These are phyloP conservation scores for Globisporangium middletonii DNA, from an alignment of 352 stramenopile species.

Conservation along the genomic window DNA sequence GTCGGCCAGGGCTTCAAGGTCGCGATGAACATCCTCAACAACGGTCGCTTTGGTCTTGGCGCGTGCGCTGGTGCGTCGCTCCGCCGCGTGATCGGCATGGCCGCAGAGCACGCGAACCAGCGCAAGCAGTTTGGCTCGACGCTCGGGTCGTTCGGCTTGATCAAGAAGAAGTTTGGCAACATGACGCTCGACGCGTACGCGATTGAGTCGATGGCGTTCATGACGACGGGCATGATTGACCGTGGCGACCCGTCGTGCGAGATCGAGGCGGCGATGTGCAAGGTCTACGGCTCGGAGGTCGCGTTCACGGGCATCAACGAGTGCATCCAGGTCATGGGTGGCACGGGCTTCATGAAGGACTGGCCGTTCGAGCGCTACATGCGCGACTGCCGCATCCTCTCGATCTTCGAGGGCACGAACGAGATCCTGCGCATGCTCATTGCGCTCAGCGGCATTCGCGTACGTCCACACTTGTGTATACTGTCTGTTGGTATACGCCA, in stretches of 20 bases:
- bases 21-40: conserved; percentile 92
- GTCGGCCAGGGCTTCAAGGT: conserved; percentile 91
- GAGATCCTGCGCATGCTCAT: conserved; percentile 92
- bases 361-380: conserved; percentile 90
- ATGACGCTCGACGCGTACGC: conserved; percentile 80
- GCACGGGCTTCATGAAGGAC: conserved; percentile 90
- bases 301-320: conserved; percentile 85
- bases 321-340: conserved; percentile 86
- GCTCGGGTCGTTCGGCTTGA: conserved; percentile 72
- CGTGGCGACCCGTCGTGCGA: conserved; percentile 79
- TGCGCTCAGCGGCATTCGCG: conserved; percentile 73
- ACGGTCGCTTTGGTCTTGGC: conserved; percentile 88
- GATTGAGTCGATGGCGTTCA: conserved; percentile 87
- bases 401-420: conserved; percentile 91
- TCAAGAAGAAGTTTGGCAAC: conserved; percentile 86
- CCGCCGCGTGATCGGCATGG: conserved; percentile 56
- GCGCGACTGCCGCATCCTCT: conserved; percentile 88
- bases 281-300: conserved; percentile 84
- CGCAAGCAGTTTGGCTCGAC: conserved; percentile 79
- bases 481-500: too few relatives aligned
- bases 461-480: conserved; percentile 20
- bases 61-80: conserved; percentile 68
- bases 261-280: conserved; percentile 87
- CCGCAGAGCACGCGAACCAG: conserved; percentile 67
- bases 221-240: conserved; percentile 88